Evolutionary conservation across 495 filamentous ascomycete genomes (phyloP), one percentile per base, ranked within the genome.

Genomic region (Talaromyces borbonicus): DNA sequence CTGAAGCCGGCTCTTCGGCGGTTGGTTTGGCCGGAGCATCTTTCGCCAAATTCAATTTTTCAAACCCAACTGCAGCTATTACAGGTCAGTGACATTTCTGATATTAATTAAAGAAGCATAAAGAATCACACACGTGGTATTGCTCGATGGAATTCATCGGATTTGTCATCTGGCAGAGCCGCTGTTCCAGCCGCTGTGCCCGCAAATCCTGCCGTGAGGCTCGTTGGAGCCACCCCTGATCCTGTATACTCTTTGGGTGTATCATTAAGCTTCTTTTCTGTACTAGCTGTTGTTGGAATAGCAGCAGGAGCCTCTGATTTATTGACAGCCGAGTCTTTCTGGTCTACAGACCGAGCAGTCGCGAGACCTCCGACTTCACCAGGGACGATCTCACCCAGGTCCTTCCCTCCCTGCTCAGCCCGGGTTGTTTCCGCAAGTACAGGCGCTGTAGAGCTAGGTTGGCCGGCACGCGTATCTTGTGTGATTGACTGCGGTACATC

Each of bases 1-100:
- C 35, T 22, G 6, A 12, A n/a, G n/a, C n/a, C 22, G 8, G 2
- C 22, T 20, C 22, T 7, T 26, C 31, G 12, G 50, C 36, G 16
- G 49, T 41, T 16, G 14, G 41, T 8, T 31, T 29, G 8, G 50
- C 36, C 44, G 56, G 57, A 32, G 35, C 41, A 32, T 47, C 46
- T 20, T 57, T 57, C 16, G 49, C 30, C 35, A 56, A 46, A 49
- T 66, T 66, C 26, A 57, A 53, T 16, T 58, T 63, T 46, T 68
- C 63, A 12, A 59, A 53, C 8, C 7, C 43, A 46, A 31, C 19
- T 8, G 30, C n/a, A 66, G 51, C 12, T 52, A 50, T 22, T 52
- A 50, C 3, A 49, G 47, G 29, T 43, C 26, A 31, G 18, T 24
- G 32, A n/a, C 5, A 47, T 49, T n/a, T 42, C 51, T 24, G 38